Conservation (phyloP, 768 basidiomycete genomes). For the Agaricus blazei region DNA sequence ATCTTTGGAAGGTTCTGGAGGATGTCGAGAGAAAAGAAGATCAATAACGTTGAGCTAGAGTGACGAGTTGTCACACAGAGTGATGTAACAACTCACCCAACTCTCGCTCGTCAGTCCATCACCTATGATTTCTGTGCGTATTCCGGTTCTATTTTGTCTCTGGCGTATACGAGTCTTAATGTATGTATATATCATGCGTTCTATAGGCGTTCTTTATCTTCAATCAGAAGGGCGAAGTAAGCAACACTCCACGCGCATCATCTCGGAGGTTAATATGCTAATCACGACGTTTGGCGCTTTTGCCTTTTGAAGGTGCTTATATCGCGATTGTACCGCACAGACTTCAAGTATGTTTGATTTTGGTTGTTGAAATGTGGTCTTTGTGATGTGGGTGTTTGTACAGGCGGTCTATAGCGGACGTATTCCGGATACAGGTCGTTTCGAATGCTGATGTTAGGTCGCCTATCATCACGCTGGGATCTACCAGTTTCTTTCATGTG, state of each 20-base stretch:
- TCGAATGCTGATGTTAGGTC: slow-evolving; percentile 96
- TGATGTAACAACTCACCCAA: no score
- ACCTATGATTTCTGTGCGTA: slow-evolving; percentile 5
- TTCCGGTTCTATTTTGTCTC: not conserved
- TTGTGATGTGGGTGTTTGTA: not conserved
- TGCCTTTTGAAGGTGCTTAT: slow-evolving; percentile 64
- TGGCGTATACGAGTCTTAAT: not conserved
- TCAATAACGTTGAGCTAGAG: no score
- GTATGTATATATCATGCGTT: not conserved
- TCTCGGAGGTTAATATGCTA: slow-evolving; percentile 21
- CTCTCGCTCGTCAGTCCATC: not conserved
- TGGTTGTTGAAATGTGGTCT: slow-evolving; percentile 3
- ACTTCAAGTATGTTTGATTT: slow-evolving; percentile 72
- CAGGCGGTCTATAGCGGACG: slow-evolving; percentile 94
- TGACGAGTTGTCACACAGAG: no score
- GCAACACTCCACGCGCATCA: slow-evolving; percentile 15
- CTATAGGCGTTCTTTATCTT: slow-evolving; percentile 95
- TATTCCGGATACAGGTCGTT: slow-evolving; percentile 98
- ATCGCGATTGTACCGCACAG: slow-evolving; percentile 91
- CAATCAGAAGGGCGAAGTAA: slow-evolving; percentile 97
- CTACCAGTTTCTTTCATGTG: slow-evolving; percentile 98
- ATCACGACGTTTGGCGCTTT: not conserved
- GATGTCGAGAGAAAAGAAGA: no score
- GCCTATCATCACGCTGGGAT: slow-evolving; percentile 95
- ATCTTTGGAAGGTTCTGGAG: no score